phyloP scores from a whole-genome alignment of 2,329 filamentous ascomycete species.

The Seiridium unicorne region DNA sequence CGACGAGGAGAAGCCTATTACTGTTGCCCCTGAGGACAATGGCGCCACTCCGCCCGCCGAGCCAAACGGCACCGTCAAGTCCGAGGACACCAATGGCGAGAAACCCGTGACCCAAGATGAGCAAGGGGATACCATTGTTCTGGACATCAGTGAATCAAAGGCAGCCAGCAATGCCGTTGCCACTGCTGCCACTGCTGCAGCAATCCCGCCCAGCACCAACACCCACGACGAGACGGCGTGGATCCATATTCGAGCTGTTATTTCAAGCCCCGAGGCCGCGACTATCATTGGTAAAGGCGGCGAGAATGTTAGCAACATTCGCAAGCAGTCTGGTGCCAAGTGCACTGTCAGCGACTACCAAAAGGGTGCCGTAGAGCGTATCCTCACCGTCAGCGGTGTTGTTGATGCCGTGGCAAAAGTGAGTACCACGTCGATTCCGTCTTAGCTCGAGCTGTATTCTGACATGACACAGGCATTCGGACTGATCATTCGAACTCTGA shows the following conservation, averaged over 20 bases:
- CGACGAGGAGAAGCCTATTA: constrained; percentile 47
- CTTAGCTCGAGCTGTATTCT: constrained; percentile 8
- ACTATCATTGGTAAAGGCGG: constrained; percentile 98
- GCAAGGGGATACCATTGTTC: constrained; percentile 68
- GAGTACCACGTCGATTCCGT: constrained; percentile 19
- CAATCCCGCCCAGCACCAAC: constrained; percentile 45
- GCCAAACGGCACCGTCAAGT: constrained; percentile 41
- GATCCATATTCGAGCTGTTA: constrained; percentile 96
- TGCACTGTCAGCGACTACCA: constrained; percentile 99
- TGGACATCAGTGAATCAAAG: constrained; percentile 60
- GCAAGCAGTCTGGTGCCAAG: constrained; percentile 91
- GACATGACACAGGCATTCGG: constrained; percentile 73
- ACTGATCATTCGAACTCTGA: constrained; percentile 94
- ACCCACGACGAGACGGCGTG: constrained; percentile 88
- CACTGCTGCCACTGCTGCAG: constrained; percentile 36
- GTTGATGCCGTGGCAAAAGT: constrained; percentile 98
- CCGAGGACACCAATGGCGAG: constrained; percentile 48
- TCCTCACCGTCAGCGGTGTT: constrained; percentile 92
- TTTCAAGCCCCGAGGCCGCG: constrained; percentile 94
- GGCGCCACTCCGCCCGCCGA: constrained; percentile 38
- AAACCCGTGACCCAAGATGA: constrained; percentile 53
- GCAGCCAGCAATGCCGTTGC: constrained; percentile 37
- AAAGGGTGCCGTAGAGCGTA: constrained; percentile 94
- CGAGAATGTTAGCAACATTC: constrained; percentile 97
- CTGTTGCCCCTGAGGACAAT: constrained; percentile 33